Base-by-base conservation (phyloP, 805 yeast species). In the Ogataea wickerhamii region DNA sequence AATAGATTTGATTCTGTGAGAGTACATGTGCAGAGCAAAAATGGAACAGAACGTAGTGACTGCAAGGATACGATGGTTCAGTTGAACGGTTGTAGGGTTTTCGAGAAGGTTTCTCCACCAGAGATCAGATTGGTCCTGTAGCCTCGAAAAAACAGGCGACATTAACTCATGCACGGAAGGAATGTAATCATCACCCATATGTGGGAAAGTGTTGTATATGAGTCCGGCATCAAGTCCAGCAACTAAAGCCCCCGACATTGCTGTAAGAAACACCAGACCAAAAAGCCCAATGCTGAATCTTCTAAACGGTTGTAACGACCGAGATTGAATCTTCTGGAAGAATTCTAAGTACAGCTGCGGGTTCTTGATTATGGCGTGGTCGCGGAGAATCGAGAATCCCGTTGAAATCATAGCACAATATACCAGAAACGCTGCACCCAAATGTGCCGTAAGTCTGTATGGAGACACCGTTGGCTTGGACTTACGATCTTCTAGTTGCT, bases 191-290 rank as follows among this genome's bases (percentile, higher is more conserved):
- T 87, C 87, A 28, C 98, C 98, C 98, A 93, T 93, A 53, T 82
- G 85, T 22, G 99, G 98, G 74, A 88, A 93, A 4, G 94, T 82
- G 63, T 93, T 93, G 64, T 93, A 93, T 49, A 93, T 88, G 63
- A 89, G 70, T 34, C 98, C 98, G 3, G 99, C 98, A 64, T 93
- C 98, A 38, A 93, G 70, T 6, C 98, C 98, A 12, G 99, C 98
- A 31, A 93, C 99, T 72, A 93, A 78, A 12, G 96, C 97, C 44
- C 98, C 99, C 8, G 95, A 78, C 94, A 93, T 84, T 13, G 97
- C 96, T 14, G 99, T 93, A 28, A 82, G 42, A 52, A 88, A 91
- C 1, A 91, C 82, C 37, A 91, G 64, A 2, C 69, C 79, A 21
- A 87, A 66, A 28, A 93, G 63, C 0, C 71, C 82, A 7, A 64